Evolutionary conservation across 768 basidiomycete species (phyloP), one percentile per base, ranked within the genome.

Genomic region (Termitomyces sp.): DNA sequence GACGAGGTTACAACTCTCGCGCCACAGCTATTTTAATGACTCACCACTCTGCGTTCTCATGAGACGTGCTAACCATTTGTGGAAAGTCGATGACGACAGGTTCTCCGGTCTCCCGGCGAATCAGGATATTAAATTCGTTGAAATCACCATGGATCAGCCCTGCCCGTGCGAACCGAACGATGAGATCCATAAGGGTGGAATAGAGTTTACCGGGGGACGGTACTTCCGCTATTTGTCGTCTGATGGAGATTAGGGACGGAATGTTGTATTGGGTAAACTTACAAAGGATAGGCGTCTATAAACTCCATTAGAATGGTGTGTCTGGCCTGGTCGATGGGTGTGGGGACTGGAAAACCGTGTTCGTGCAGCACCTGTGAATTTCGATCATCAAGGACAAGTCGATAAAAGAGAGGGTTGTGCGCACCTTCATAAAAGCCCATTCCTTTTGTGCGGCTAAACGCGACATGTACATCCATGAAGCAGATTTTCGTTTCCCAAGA

Each of bases 381-480:
- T 54, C n/a, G 41, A 44, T 41, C 14, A 26, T 28, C 3, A 10
- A 38, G 18, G 35, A 40, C 20, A 35, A 40, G 51, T 44, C 52
- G 4, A 54, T 9, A 38, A 26, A n/a, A n/a, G 40, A 41, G 33
- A 5, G 56, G 7, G 9, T 24, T 20, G 16, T 52, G 10, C 63
- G 28, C 49, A 93, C 96, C 80, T 97, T 98, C 92, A 99, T 96
- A 71, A 98, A 99, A 1, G 92, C 93, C 83, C 87, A 99, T 70
- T 99, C 97, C 68, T 98, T 98, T 74, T 96, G 89, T 9, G 97
- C 97, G 18, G 95, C 89, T 47, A 99, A 74, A 22, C 97, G 83
- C 22, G 93, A 95, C 92, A 99, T 92, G 73, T 98, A 98, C 94
- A 98, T 97, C 97, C 97, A 99, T 18, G 92, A 92, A 0, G 97